Conservation (phyloP, 768 basidiomycete genomes). For the Lactarius psammicola region DNA sequence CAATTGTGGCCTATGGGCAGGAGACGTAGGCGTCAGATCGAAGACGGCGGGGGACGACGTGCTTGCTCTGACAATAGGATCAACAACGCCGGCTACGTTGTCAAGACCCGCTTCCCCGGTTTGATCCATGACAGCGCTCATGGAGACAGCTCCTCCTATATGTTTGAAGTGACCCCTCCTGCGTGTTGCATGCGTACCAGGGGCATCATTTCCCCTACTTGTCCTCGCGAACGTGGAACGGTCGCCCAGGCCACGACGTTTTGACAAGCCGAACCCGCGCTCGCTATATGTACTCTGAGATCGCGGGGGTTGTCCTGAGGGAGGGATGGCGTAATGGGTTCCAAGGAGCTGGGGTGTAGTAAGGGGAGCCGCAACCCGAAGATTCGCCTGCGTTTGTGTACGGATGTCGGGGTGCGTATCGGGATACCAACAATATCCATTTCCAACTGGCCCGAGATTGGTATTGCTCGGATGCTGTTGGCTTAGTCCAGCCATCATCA, state of each 20-base stretch:
- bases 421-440: constrained; percentile 20
- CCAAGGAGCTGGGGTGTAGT: neutral
- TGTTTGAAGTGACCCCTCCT: constrained; percentile 20
- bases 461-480: constrained; percentile 1
- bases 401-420: constrained; percentile 12
- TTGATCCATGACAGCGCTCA: constrained; percentile 24
- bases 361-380: neutral
- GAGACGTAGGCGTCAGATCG: constrained; percentile 16
- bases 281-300: constrained; percentile 9
- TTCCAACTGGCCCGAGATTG: constrained; percentile 13
- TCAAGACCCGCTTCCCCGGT: neutral
- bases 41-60: constrained; percentile 27
- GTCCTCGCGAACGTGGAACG: constrained; percentile 5
- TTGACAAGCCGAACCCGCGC: constrained; percentile 15
- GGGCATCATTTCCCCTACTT: constrained; percentile 5
- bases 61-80: constrained; percentile 24
- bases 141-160: constrained; percentile 21
- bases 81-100: neutral
- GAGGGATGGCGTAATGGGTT: neutral
- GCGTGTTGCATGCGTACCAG: constrained; percentile 12
- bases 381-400: constrained; percentile 2
- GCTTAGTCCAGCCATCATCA: constrained; percentile 9
- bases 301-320: constrained; percentile 7
- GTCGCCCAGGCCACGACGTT: constrained; percentile 19
- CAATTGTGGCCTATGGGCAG: neutral